Percentiles rank a stretch among this genome's conserved stretches.
These are phyloP conservation scores for Porcisia hertigi DNA, from an alignment of 208 protist genomes.

Conservation along the genomic window DNA sequence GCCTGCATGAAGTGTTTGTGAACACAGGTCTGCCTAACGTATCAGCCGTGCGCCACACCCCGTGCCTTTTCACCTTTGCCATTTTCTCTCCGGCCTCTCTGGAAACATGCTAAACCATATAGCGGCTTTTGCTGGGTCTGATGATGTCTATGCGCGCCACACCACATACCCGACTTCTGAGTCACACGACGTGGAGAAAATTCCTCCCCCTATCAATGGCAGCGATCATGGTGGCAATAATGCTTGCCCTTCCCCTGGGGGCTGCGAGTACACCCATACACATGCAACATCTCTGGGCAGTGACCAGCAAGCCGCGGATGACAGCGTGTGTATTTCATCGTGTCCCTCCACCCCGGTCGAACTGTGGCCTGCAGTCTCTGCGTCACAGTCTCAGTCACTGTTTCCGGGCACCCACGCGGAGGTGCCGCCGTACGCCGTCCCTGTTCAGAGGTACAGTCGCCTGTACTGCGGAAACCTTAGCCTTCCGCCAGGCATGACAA, in stretches of 20 bases:
- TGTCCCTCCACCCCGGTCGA: not conserved
- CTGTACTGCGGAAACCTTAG: conserved; percentile 16
- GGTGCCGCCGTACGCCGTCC: conserved; percentile 20
- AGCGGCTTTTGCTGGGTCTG: not conserved
- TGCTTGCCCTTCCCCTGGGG: not conserved
- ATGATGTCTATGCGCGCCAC: not conserved
- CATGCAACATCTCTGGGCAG: not conserved
- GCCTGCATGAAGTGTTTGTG: not conserved
- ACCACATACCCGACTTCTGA: not conserved
- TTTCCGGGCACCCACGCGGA: not conserved
- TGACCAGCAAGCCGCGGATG: not conserved
- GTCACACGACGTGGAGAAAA: not conserved
- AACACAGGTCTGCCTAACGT: not conserved
- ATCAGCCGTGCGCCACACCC: not conserved
- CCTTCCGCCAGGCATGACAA: conserved; percentile 30
- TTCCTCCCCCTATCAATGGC: not conserved
- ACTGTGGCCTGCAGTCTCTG: not conserved
- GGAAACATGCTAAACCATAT: not conserved
- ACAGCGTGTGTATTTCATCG: not conserved
- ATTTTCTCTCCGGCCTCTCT: no score
- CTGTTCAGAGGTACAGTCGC: conserved; percentile 7
- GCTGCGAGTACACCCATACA: not conserved
- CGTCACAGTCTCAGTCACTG: not conserved
- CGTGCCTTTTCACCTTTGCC: not conserved
- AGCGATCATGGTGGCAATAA: not conserved